Conservation (phyloP, 1,284 basidiomycete genomes). For the Austroboletus niveus region DNA sequence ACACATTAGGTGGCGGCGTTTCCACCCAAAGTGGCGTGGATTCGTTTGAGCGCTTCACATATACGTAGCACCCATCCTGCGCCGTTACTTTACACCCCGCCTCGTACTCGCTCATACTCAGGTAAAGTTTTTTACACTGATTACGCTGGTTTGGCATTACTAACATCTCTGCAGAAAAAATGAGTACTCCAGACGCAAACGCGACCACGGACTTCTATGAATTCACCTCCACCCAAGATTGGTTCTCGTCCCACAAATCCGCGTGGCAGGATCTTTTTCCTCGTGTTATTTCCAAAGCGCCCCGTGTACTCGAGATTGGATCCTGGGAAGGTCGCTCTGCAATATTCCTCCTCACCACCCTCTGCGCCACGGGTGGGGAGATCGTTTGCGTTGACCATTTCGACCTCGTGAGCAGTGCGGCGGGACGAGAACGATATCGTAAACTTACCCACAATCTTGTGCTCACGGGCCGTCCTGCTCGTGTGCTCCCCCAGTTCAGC, state of each 20-base stretch:
- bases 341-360: conserved; percentile 48
- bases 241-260: conserved; percentile 48
- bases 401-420: conserved; percentile 49
- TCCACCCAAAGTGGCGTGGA: too few species aligned
- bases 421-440: conserved; percentile 45
- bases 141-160: background rate
- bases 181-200: conserved; percentile 9
- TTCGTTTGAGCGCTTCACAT: conserved; percentile 18
- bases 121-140: conserved; percentile 1
- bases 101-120: background rate
- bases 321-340: conserved; percentile 64
- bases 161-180: conserved; percentile 9
- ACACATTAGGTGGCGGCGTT: too few species aligned
- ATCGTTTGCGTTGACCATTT: conserved; percentile 60
- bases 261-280: conserved; percentile 44
- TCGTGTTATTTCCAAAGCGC: conserved; percentile 34
- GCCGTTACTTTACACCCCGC: background rate
- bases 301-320: conserved; percentile 57
- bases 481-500: conserved; percentile 53
- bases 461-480: conserved; percentile 41
- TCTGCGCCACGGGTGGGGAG: conserved; percentile 44
- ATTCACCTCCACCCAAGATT: conserved; percentile 57
- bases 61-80: conserved; percentile 9
- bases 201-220: conserved; percentile 18
- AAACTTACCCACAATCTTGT: conserved; percentile 48